Conservation (phyloP, 306 rosid species). For the Sicyos edulis region DNA sequence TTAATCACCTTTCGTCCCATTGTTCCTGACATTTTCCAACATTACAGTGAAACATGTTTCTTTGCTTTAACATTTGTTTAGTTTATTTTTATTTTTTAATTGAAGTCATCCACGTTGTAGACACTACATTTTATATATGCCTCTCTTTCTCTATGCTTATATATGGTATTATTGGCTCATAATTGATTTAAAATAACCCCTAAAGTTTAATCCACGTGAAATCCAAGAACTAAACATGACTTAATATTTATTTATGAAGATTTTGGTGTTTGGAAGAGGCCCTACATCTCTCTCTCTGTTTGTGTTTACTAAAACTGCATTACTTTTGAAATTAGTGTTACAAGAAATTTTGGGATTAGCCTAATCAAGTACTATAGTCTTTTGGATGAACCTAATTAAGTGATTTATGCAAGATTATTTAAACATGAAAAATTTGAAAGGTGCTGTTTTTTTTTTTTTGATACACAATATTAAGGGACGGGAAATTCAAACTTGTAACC, state of each 20-base stretch:
- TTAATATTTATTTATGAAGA: conserved; percentile 25
- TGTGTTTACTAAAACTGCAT: neutral
- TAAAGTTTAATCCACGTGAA: conserved; percentile 28
- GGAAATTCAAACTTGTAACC: no score
- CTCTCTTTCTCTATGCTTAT: neutral
- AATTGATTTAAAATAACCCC: neutral
- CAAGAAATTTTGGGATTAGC: neutral
- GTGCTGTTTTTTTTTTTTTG: no score
- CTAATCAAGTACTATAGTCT: neutral
- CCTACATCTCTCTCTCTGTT: conserved; percentile 38
- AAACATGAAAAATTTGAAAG: neutral
- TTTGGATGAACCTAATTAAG: neutral
- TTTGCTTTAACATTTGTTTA: conserved; percentile 34
- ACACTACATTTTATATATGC: neutral
- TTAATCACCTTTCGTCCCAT: conserved; percentile 29
- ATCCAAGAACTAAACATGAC: conserved; percentile 41
- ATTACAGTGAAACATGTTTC: conserved; percentile 45
- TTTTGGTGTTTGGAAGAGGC: conserved; percentile 45
- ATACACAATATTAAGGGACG: no score
- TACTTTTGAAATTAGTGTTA: neutral
- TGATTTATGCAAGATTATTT: neutral
- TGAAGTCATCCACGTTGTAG: neutral
- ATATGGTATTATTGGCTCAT: neutral
- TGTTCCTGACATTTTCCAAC: conserved; percentile 34
- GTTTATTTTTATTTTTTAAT: neutral